Percentiles rank a stretch among this genome's conserved stretches.
phyloP scores from a whole-genome alignment of 495 filamentous ascomycete genomes.

The Xylaria sp. region DNA sequence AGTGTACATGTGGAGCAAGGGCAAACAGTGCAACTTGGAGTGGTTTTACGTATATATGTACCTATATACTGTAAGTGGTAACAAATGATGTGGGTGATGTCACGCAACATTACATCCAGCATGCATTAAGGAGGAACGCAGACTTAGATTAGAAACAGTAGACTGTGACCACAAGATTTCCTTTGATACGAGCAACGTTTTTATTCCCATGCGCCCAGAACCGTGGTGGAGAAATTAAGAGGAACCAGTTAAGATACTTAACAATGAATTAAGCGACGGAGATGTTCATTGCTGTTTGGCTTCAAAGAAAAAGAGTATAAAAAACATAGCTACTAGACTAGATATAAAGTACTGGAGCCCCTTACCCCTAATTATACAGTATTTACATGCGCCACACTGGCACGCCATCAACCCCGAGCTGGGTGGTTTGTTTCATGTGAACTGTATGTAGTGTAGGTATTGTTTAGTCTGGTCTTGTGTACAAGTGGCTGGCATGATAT shows the following conservation, averaged over 20 bases:
- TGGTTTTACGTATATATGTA: neutral
- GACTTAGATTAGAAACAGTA: neutral
- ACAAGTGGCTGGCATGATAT: neutral
- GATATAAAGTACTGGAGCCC: no score
- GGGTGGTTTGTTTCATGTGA: constrained; percentile 1
- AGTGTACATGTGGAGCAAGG: neutral
- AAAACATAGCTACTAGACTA: no score
- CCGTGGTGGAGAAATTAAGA: neutral
- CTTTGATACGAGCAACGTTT: neutral
- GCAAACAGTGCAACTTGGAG: neutral
- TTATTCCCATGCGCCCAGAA: neutral
- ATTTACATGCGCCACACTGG: neutral
- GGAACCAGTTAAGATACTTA: neutral
- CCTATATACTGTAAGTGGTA: neutral
- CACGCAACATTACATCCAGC: neutral
- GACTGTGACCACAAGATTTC: neutral
- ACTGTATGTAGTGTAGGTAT: neutral
- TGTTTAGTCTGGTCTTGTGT: neutral
- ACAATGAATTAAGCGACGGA: neutral
- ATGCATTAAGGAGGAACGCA: neutral
- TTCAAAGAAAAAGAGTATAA: neutral
- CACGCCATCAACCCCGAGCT: neutral
- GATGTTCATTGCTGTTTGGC: neutral
- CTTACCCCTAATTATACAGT: neutral
- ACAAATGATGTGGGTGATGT: neutral